Evolutionary conservation across 495 filamentous ascomycete species (phyloP), one percentile per base, ranked within the genome.

Genomic region (Aspergillus incahuasiensis): DNA sequence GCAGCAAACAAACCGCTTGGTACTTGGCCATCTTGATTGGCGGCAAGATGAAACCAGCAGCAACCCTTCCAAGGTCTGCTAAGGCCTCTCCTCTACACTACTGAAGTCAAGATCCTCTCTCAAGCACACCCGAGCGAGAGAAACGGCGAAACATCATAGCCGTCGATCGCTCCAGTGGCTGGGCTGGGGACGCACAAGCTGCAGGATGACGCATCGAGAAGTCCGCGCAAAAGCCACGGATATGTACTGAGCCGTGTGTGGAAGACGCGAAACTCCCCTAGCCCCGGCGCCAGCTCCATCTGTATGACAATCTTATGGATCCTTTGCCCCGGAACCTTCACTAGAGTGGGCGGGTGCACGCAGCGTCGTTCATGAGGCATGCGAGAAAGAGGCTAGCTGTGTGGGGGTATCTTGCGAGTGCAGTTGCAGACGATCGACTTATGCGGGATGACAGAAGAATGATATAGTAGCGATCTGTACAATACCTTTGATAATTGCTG

Each of bases 201-300:
- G 58, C 52, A 60, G 42, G 53, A 60, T 60, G 58, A 60, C 53
- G 58, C 56, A 53, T 30, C 11, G 47, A 47, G 58, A 53, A 48
- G 39, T n/a, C 34, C 40, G 25, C 39, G 32, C 32, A 18, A 16
- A 22, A 56, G 54, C 54, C 47, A 45, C 34, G 13, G 46, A 38
- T 48, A 41, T 56, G 38, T 48, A 50, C 22, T 13, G n/a, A 11
- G 47, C 54, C 46, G 38, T 24, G 15, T 44, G 18, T 5, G 54
- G 54, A 49, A 49, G 19, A 40, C 25, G 6, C 35, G 12, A 20
- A 8, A 24, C 20, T 16, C 15, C 44, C 34, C 44, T 16, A 6
- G 24, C 21, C 48, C 25, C 25, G 19, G 15, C 20, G n/a, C n/a
- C n/a, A 30, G 43, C 11, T 30, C 43, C 43, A 46, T 19, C 51